Conservation (phyloP, 768 basidiomycete genomes). For the Galerina marginata region DNA sequence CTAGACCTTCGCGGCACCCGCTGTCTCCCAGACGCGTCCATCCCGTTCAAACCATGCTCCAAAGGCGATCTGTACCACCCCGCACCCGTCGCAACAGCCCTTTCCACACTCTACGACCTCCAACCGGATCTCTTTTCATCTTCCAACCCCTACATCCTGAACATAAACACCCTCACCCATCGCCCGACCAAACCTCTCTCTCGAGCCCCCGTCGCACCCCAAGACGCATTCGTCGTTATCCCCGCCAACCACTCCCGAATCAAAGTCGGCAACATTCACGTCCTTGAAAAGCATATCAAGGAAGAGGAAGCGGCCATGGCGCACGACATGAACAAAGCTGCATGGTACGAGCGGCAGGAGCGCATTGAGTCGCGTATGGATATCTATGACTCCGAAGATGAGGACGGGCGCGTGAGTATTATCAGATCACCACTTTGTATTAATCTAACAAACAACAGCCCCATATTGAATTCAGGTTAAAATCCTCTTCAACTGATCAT, state of each 20-base stretch:
- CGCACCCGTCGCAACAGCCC: slow-evolving; percentile 38
- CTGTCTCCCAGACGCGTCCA: slow-evolving; percentile 36
- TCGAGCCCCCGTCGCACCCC: slow-evolving; percentile 15
- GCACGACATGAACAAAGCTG: slow-evolving; percentile 30
- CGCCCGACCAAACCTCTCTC: slow-evolving; percentile 12
- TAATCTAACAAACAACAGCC: background rate
- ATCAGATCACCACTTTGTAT: background rate
- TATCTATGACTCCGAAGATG: background rate
- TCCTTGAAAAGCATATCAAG: slow-evolving; percentile 20
- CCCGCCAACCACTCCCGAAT: slow-evolving; percentile 21
- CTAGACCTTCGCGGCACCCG: slow-evolving; percentile 57
- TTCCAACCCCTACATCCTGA: slow-evolving; percentile 34
- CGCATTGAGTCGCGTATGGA: slow-evolving; percentile 13
- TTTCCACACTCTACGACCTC: slow-evolving; percentile 32
- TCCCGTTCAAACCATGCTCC: slow-evolving; percentile 32
- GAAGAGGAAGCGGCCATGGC: slow-evolving; percentile 18
- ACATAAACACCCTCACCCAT: slow-evolving; percentile 34
- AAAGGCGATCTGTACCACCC: slow-evolving; percentile 47
- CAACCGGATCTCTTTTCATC: slow-evolving; percentile 38
- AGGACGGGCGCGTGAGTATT: background rate
- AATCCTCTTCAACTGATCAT: too few species aligned
- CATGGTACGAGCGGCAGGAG: slow-evolving; percentile 30
- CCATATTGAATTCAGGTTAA: too few species aligned
- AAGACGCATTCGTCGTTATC: slow-evolving; percentile 30
- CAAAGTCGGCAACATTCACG: slow-evolving; percentile 24